Percentiles rank a stretch among this genome's conserved stretches.
These are phyloP conservation scores for Aspergillus fructus DNA, from an alignment of 2,329 filamentous ascomycete species.

Conservation along the genomic window DNA sequence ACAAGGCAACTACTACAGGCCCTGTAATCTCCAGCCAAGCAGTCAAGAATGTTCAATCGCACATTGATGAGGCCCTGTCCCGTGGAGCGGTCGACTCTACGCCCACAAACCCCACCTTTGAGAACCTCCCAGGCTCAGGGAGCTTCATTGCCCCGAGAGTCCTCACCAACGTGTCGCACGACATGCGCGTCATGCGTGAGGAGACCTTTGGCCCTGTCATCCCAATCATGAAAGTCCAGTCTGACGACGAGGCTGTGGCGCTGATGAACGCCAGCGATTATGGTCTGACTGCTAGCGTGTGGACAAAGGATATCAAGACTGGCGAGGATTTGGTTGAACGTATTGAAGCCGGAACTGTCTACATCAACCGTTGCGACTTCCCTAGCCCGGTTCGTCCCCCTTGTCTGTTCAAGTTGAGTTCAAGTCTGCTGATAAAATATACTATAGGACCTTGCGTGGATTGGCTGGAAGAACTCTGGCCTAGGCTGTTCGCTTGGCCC, in stretches of 20 bases:
- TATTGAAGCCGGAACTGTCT: slow-evolving; percentile 87
- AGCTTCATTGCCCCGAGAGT: slow-evolving; percentile 85
- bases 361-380: slow-evolving; percentile 88
- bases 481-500: slow-evolving; percentile 81
- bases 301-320: slow-evolving; percentile 78
- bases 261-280: slow-evolving; percentile 93
- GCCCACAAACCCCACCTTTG: slow-evolving; percentile 73
- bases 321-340: slow-evolving; percentile 73
- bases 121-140: slow-evolving; percentile 65
- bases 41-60: slow-evolving; percentile 70
- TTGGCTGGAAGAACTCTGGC: slow-evolving; percentile 91
- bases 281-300: slow-evolving; percentile 86
- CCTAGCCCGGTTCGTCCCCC: slow-evolving; percentile 68
- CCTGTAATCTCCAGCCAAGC: slow-evolving; percentile 80
- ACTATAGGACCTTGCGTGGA: slow-evolving; percentile 80
- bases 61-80: slow-evolving; percentile 75
- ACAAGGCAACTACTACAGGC: slow-evolving; percentile 74
- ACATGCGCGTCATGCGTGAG: slow-evolving; percentile 83
- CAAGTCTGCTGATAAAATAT: neutral
- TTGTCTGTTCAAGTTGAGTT: neutral
- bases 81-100: slow-evolving; percentile 80
- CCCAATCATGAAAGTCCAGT: slow-evolving; percentile 77
- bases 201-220: slow-evolving; percentile 93
- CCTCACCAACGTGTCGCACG: slow-evolving; percentile 72
- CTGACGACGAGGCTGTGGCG: slow-evolving; percentile 73